Conservation (phyloP, 352 stramenopile species). For the Globisporangium middletonii region DNA sequence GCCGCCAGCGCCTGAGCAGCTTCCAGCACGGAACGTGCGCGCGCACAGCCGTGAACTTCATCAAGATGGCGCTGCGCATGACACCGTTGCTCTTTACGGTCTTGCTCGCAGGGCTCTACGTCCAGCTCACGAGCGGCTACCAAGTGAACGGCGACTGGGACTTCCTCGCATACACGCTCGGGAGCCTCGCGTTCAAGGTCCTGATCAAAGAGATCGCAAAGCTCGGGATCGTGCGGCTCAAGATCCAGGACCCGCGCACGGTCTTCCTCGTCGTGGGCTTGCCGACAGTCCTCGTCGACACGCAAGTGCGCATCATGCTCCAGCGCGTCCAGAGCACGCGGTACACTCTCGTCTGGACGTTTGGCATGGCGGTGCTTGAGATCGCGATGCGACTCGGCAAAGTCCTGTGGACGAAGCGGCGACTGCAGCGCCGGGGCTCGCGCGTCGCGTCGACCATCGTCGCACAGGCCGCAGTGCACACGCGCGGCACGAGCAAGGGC, state of each 20-base stretch:
- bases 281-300: constrained; percentile 42
- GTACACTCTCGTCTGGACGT: constrained; percentile 19
- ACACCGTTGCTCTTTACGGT: background rate
- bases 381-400: constrained; percentile 23
- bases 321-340: constrained; percentile 19
- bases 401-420: constrained; percentile 7
- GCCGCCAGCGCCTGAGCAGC: background rate
- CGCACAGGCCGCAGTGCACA: background rate
- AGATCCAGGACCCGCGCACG: constrained; percentile 26
- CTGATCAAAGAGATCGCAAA: constrained; percentile 25
- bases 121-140: constrained; percentile 3
- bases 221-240: constrained; percentile 19
- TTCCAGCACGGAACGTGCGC: no score
- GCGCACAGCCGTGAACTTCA: background rate
- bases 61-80: constrained; percentile 4
- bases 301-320: constrained; percentile 32
- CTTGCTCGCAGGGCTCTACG: constrained; percentile 5
- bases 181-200: constrained; percentile 7
- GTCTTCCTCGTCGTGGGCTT: constrained; percentile 31
- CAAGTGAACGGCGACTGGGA: background rate
- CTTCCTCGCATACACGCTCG: constrained; percentile 9
- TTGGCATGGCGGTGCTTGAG: constrained; percentile 28
- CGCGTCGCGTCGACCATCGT: background rate
- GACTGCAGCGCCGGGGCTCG: background rate
- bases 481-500: background rate